Base-by-base conservation (phyloP, 768 basidiomycete species). In the Suillus subluteus region DNA sequence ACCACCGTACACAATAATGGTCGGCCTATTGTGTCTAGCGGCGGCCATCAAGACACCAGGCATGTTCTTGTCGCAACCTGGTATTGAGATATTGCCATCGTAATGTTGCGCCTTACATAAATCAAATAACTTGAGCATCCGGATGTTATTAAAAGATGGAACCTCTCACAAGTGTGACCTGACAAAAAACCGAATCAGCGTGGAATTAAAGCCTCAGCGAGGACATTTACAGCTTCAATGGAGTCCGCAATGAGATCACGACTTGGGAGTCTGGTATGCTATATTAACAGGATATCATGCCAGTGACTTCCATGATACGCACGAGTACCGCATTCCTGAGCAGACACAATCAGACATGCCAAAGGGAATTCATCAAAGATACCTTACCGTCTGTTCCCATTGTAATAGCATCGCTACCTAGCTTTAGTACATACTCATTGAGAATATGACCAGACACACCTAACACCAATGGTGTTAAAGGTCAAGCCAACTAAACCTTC, bases 41-140 rank as follows among this genome's bases (percentile, higher is more conserved):
- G 94, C 94, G 18, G 94, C 94, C 74, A 96, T 93, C 65, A 94
- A 82, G 73, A 90, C 92, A 21, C 92, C 94, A 11, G 94, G 94
- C 94, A 95, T 95, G 74, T 95, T 95, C 81, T 95, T 95, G 78
- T 95, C 94, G 70, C 94, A 95, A 65, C 94, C 93, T 21, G 94
- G 94, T 63, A 95, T 84, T 6, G 91, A 87, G 70, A 95, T 93
- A 72, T 94, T 94, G 15, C 87, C 94, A 67, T 96, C 94, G 71
- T 95, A 95, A 72, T 94, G 88, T 81, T 95, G 94, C 26, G 92
- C 92, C 92, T 91, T 64, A 38, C 44, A 62, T 26, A 62, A 43
- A 50, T 41, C 32, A 56, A 18, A 41, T n/a, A n/a, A 23, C 13
- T 56, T 63, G 23, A 58, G 43, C 23, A 26, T 40, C 32, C 26